phyloP scores from a whole-genome alignment of 306 rosid genomes.

The Fagus sylvatica region DNA sequence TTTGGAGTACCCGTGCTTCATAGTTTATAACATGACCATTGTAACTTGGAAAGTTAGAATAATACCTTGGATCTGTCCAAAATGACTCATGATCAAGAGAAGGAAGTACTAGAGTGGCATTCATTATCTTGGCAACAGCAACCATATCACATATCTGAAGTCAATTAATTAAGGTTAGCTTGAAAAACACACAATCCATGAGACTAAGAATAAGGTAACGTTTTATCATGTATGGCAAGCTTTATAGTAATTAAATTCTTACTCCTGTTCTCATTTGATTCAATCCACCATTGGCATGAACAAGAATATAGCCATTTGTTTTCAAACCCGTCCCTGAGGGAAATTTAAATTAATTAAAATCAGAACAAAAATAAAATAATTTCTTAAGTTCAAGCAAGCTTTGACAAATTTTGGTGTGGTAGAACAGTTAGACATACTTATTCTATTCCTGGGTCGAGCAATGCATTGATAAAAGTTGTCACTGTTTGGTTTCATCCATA shows the following conservation, averaged over 20 bases:
- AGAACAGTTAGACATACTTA: conserved; percentile 48
- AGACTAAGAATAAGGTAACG: neutral
- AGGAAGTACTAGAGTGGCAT: conserved; percentile 95
- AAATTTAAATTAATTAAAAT: neutral
- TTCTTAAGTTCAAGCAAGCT: neutral
- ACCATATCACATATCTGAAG: conserved; percentile 99
- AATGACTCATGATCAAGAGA: conserved; percentile 88
- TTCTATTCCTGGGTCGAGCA: conserved; percentile 52
- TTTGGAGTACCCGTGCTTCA: too few relatives aligned
- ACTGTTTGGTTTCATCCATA: conserved; percentile 87
- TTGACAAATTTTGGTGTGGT: neutral
- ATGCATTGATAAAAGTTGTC: conserved; percentile 65
- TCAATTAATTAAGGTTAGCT: conserved; percentile 32
- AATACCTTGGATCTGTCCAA: conserved; percentile 98
- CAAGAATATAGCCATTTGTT: conserved; percentile 83
- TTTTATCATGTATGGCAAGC: neutral
- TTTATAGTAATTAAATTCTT: conserved; percentile 10
- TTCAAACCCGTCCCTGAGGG: conserved; percentile 47
- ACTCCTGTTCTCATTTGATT: conserved; percentile 99
- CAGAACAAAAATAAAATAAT: conserved; percentile 5
- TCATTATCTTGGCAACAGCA: conserved; percentile 94
- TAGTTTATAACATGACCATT: neutral
- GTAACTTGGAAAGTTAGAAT: neutral
- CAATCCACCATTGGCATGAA: conserved; percentile 98
- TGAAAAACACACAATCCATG: conserved; percentile 1